A percentile compares a stretch with the other conserved stretches of the same genome.
Conservation (phyloP, 1,284 basidiomycete genomes). For the Papiliotrema laurentii region DNA sequence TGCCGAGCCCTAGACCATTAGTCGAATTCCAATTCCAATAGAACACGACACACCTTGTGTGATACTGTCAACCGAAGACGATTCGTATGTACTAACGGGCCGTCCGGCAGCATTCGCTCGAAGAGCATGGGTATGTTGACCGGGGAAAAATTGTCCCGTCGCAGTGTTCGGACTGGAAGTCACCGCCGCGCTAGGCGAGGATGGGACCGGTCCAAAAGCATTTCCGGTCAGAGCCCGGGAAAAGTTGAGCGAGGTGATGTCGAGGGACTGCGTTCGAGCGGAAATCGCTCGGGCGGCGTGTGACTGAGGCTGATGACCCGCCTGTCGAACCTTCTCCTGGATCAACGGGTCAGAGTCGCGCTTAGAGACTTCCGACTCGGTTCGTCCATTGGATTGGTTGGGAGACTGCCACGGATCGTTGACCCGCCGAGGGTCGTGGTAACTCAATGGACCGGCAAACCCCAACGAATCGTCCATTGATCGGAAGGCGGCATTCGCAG, state of each 20-base stretch:
- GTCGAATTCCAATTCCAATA: too few species aligned
- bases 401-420: conserved; percentile 42
- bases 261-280: conserved; percentile 47
- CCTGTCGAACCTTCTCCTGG: conserved; percentile 79
- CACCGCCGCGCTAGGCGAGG: conserved; percentile 23
- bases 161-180: conserved; percentile 29
- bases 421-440: conserved; percentile 17
- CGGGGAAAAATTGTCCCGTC: conserved; percentile 32
- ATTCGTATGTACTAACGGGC: conserved; percentile 4
- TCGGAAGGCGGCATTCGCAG: conserved; percentile 52
- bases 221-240: conserved; percentile 22
- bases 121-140: conserved; percentile 11
- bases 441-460: conserved; percentile 28
- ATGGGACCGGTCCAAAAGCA: conserved; percentile 29
- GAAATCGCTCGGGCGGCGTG: conserved; percentile 36
- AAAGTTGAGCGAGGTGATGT: conserved; percentile 47
- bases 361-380: conserved; percentile 71
- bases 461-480: conserved; percentile 54
- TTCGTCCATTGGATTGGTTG: neutral
- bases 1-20: conserved; percentile 26
- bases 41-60: conserved; percentile 36
- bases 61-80: conserved; percentile 21
- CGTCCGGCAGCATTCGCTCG: conserved; percentile 17
- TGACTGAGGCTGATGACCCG: conserved; percentile 16
- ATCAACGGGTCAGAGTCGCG: conserved; percentile 80